A percentile compares a stretch with the other conserved stretches of the same genome.
Evolutionary conservation across 1,139 yeast species (phyloP).

Genomic region (Hemisphaericaspora xylofermentans): DNA sequence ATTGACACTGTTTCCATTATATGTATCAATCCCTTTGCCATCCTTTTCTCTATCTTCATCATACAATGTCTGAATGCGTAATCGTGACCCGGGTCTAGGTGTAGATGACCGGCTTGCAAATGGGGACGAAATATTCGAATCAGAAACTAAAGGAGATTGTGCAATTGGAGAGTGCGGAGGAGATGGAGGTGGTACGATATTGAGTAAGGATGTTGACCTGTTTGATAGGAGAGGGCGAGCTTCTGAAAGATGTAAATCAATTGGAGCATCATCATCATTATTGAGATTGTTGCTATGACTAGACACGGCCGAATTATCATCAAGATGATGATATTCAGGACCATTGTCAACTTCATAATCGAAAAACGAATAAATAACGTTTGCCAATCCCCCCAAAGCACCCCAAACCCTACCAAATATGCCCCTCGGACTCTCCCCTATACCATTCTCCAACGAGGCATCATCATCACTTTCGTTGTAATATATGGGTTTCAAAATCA

Average conservation of each 20-base stretch:
- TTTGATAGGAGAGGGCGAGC: conserved; percentile 20
- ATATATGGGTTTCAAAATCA: conserved; percentile 60
- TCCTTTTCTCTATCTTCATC: conserved; percentile 13
- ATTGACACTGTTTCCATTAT: conserved; percentile 24
- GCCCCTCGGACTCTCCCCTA: conserved; percentile 15
- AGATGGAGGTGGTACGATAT: conserved; percentile 13
- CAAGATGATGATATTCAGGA: conserved; percentile 6
- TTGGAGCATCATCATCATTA: background rate
- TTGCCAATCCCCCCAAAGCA: conserved; percentile 21
- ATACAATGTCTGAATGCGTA: conserved; percentile 24
- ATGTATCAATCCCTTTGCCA: conserved; percentile 14
- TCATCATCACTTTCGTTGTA: conserved; percentile 23
- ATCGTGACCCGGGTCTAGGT: conserved; percentile 20
- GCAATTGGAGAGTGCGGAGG: background rate
- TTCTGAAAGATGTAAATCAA: conserved; percentile 4
- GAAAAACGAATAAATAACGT: conserved; percentile 42
- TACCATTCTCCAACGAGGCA: conserved; percentile 15
- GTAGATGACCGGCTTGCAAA: conserved; percentile 18
- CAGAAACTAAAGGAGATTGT: conserved; percentile 4
- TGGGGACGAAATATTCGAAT: conserved; percentile 11
- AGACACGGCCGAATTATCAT: conserved; percentile 6
- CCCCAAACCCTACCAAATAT: conserved; percentile 17
- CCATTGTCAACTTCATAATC: conserved; percentile 37
- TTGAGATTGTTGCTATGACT: conserved; percentile 7
- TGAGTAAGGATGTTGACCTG: conserved; percentile 20